A percentile compares a stretch with the other conserved stretches of the same genome.
Evolutionary conservation across 176 grass and related monocot species (phyloP).

Genomic region (Musa beccarii): DNA sequence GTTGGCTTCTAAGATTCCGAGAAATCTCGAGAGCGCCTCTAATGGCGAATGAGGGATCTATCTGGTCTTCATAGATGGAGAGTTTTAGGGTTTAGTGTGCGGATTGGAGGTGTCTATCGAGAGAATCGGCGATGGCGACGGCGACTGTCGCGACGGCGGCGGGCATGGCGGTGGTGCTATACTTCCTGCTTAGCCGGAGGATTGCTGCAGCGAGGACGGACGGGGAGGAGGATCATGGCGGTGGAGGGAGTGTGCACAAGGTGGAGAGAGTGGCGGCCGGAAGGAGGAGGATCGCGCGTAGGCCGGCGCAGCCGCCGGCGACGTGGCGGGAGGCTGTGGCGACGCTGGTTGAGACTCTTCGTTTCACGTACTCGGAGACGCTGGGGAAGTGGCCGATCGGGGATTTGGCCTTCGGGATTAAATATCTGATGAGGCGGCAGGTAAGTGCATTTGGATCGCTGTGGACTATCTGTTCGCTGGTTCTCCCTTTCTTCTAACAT

Average conservation of each 20-base stretch:
- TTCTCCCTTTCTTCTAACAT: not conserved
- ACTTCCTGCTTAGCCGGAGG: slow-evolving; percentile 64
- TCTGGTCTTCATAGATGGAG: not conserved
- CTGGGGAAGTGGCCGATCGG: slow-evolving; percentile 97
- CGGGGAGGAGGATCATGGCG: slow-evolving; percentile 30
- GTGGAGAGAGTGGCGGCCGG: slow-evolving; percentile 29
- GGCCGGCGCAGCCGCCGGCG: slow-evolving; percentile 63
- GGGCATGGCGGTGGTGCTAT: slow-evolving; percentile 73
- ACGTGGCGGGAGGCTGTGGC: slow-evolving; percentile 90
- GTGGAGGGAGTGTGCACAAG: slow-evolving; percentile 8
- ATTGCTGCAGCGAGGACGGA: slow-evolving; percentile 34
- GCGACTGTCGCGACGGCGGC: slow-evolving; percentile 87
- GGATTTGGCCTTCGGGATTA: slow-evolving; percentile 94
- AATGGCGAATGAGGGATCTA: not conserved
- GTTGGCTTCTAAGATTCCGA: not conserved
- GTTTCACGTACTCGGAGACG: slow-evolving; percentile 92
- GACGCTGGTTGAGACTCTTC: slow-evolving; percentile 77
- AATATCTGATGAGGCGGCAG: slow-evolving; percentile 92
- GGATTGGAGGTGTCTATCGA: not conserved
- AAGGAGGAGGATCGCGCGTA: slow-evolving; percentile 41
- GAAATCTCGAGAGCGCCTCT: not conserved
- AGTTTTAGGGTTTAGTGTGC: not conserved
- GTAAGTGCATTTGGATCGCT: slow-evolving; percentile 27
- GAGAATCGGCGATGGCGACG: slow-evolving; percentile 46
- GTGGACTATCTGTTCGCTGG: not conserved